phyloP scores from a whole-genome alignment of 768 basidiomycete genomes.

The Punctularia strigosozonata region DNA sequence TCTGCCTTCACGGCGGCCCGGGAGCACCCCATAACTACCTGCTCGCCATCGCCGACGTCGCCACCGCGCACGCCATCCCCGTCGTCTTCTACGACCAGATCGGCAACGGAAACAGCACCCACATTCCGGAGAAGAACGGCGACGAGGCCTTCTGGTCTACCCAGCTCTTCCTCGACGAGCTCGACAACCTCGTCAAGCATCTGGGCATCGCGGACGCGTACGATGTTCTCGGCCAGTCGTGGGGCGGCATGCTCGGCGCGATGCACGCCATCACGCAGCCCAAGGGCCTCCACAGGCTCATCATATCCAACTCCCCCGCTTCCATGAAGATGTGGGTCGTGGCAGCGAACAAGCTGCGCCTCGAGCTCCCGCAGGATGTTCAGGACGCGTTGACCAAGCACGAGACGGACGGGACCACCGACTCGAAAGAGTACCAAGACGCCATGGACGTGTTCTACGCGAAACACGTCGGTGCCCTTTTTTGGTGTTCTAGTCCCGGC shows the following conservation, averaged over 20 bases:
- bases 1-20: conserved; percentile 45
- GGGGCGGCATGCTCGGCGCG: conserved; percentile 35
- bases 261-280: conserved; percentile 15
- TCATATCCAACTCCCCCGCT: conserved; percentile 17
- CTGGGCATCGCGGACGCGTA: conserved; percentile 33
- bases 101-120: conserved; percentile 42
- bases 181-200: conserved; percentile 31
- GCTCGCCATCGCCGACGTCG: conserved; percentile 26
- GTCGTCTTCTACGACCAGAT: conserved; percentile 47
- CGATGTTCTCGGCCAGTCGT: conserved; percentile 29
- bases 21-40: conserved; percentile 33
- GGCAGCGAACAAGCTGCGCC: conserved; percentile 13
- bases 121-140: conserved; percentile 34
- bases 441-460: conserved; percentile 17
- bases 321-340: conserved; percentile 18
- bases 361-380: conserved; percentile 19
- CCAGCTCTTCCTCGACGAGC: conserved; percentile 39
- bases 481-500: no score
- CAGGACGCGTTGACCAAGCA: conserved; percentile 18
- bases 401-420: conserved; percentile 18
- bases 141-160: conserved; percentile 35
- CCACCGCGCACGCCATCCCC: conserved; percentile 24
- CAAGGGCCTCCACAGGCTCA: conserved; percentile 19
- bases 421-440: conserved; percentile 19
- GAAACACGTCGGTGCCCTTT: conserved; percentile 15